Conservation (phyloP, 768 basidiomycete genomes). For the Termitomyces sp. region DNA sequence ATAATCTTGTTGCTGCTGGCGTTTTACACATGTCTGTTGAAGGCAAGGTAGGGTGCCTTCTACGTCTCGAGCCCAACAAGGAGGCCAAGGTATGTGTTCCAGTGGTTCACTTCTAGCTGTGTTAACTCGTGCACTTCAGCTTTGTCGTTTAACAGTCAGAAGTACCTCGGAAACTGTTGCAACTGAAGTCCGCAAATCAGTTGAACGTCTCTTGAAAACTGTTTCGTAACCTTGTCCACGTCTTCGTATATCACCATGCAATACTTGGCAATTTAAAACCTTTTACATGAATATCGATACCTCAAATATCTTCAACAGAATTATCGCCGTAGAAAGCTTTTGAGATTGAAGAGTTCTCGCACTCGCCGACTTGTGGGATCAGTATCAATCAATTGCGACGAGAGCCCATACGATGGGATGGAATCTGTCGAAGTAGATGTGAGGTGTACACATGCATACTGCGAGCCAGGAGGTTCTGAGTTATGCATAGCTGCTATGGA, state of each 20-base stretch:
- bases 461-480: background rate
- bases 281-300: background rate
- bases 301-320: background rate
- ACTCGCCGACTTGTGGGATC: constrained; percentile 36
- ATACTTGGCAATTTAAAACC: constrained; percentile 10
- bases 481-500: background rate
- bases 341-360: constrained; percentile 35
- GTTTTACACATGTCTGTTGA: constrained; percentile 87
- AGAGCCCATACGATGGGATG: constrained; percentile 27
- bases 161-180: constrained; percentile 94
- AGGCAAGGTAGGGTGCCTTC: constrained; percentile 93
- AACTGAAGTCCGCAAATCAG: constrained; percentile 53
- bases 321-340: constrained; percentile 37
- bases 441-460: constrained; percentile 26
- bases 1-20: constrained; percentile 92
- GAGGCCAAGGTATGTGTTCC: constrained; percentile 76
- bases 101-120: background rate
- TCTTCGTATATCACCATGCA: constrained; percentile 12
- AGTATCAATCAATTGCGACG: constrained; percentile 20
- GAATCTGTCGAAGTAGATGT: constrained; percentile 57
- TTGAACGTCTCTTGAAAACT: constrained; percentile 39
- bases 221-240: constrained; percentile 16
- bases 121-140: constrained; percentile 32
- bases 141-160: constrained; percentile 89
- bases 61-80: constrained; percentile 90